phyloP scores from a whole-genome alignment of 108 stramenopile species.

The Nitzschia putrida region DNA sequence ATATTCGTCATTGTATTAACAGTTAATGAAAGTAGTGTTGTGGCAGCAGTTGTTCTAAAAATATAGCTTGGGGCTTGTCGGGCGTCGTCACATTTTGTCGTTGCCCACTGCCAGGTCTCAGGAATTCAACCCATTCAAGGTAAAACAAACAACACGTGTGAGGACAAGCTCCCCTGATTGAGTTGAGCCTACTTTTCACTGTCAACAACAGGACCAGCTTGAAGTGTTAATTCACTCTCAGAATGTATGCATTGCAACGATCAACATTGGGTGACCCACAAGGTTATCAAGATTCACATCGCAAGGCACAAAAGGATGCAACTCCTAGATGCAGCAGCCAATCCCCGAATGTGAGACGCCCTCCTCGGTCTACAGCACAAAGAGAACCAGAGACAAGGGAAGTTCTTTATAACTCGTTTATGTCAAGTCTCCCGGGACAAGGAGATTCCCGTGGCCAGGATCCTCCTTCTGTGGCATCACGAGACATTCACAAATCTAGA shows the following conservation, averaged over 20 bases:
- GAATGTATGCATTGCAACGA: not conserved
- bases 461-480: slow-evolving; percentile 1
- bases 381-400: not conserved
- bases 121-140: too few species aligned
- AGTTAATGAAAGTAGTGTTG: too few species aligned
- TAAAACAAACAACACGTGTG: too few species aligned
- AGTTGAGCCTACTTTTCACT: too few species aligned
- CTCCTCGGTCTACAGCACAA: not conserved
- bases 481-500: not conserved
- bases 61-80: too few species aligned
- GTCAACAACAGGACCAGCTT: too few species aligned
- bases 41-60: too few species aligned
- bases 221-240: too few species aligned
- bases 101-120: too few species aligned
- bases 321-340: not conserved
- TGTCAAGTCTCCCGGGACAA: not conserved
- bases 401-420: slow-evolving; percentile 9
- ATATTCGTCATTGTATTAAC: too few species aligned
- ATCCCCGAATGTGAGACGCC: not conserved
- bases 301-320: not conserved
- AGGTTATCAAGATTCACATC: not conserved
- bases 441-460: not conserved
- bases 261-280: slow-evolving; percentile 4
- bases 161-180: too few species aligned
- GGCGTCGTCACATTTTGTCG: too few species aligned